Conservation (phyloP, 768 basidiomycete species). For the Tephrocybe sp. region DNA sequence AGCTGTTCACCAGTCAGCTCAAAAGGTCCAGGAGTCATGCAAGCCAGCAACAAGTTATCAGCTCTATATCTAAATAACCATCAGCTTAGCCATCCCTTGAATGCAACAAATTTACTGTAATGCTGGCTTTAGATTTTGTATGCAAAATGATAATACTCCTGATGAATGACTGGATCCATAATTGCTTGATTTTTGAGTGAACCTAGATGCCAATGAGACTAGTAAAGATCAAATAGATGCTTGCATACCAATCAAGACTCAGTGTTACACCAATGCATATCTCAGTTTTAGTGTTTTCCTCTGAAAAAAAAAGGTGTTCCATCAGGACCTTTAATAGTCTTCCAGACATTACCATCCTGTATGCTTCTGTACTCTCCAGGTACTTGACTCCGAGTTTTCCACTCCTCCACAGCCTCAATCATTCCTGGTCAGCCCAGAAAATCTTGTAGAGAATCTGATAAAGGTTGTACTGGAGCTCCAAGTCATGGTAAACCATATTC, state of each 20-base stretch:
- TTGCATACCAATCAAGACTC: constrained; percentile 2
- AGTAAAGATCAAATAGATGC: background rate
- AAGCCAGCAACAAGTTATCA: no score
- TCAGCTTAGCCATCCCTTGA: no score
- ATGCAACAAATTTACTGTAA: constrained; percentile 11
- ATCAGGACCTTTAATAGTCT: no score
- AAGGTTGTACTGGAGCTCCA: background rate
- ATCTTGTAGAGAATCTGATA: background rate
- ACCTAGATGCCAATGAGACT: background rate
- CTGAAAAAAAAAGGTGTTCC: constrained; percentile 2
- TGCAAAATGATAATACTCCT: constrained; percentile 1
- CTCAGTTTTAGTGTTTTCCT: background rate
- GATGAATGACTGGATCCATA: constrained; percentile 3
- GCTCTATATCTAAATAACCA: no score
- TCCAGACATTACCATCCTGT: background rate
- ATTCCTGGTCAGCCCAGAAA: background rate
- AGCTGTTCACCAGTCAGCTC: no score
- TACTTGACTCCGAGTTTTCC: background rate
- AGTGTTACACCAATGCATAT: background rate
- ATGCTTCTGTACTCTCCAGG: background rate
- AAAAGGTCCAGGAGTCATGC: no score
- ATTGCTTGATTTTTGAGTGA: background rate
- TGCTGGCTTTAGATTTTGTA: background rate
- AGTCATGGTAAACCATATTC: background rate
- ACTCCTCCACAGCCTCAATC: background rate